Percentiles rank a stretch among this genome's conserved stretches.
Conservation (phyloP, 1,284 basidiomycete species). For the Fomitiporia mediterranea region DNA sequence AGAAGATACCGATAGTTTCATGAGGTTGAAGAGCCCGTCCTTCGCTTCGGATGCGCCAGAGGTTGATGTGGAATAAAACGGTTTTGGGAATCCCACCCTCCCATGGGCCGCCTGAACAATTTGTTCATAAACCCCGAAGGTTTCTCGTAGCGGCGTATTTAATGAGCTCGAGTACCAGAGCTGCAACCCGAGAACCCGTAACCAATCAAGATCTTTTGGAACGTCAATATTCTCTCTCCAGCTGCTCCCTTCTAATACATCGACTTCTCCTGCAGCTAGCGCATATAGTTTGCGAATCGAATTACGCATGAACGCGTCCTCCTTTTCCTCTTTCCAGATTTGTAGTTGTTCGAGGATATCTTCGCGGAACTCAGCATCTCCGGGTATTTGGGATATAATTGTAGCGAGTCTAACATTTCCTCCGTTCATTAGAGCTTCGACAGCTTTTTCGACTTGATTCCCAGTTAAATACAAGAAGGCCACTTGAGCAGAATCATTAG, state of each 20-base stretch:
- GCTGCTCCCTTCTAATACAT: conserved; percentile 52
- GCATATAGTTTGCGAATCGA: conserved; percentile 82
- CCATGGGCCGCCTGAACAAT: conserved; percentile 41
- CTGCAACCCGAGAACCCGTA: conserved; percentile 86
- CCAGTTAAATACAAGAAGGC: conserved; percentile 84
- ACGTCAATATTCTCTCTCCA: conserved; percentile 63
- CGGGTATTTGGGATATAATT: conserved; percentile 86
- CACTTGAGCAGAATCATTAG: conserved; percentile 42
- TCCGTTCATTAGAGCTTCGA: conserved; percentile 68
- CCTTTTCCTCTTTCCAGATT: conserved; percentile 79
- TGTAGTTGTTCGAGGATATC: conserved; percentile 78
- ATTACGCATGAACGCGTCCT: conserved; percentile 67
- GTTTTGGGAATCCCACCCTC: conserved; percentile 58
- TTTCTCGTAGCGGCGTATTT: conserved; percentile 68
- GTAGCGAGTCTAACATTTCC: conserved; percentile 87
- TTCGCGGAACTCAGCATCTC: conserved; percentile 71
- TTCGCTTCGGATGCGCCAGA: conserved; percentile 28
- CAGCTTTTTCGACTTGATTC: conserved; percentile 83
- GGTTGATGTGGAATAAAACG: conserved; percentile 57
- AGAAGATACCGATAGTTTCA: conserved; percentile 73
- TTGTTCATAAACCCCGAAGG: conserved; percentile 65
- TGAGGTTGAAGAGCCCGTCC: conserved; percentile 82
- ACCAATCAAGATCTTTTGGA: conserved; percentile 91
- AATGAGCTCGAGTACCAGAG: conserved; percentile 85
- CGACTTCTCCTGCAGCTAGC: conserved; percentile 77